Conservation (phyloP, 1,284 basidiomycete species). For the Fomitopsis palustris region DNA sequence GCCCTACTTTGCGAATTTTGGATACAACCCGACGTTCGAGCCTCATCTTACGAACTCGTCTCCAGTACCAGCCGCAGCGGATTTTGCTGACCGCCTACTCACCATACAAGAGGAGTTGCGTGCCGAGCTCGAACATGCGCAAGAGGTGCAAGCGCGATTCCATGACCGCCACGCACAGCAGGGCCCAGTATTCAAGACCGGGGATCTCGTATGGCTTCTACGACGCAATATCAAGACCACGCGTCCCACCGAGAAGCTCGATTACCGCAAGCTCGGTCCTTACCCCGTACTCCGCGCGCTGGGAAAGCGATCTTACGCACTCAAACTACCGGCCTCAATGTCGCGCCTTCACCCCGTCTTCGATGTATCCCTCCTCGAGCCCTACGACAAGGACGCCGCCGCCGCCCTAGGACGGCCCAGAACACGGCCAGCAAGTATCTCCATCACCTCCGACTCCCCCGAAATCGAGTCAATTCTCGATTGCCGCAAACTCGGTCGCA, state of each 20-base stretch:
- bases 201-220: conserved; percentile 34
- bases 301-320: conserved; percentile 21
- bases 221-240: conserved; percentile 33
- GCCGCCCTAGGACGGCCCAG: conserved; percentile 19
- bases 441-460: too few species aligned
- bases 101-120: conserved; percentile 24
- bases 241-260: conserved; percentile 36
- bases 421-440: too few species aligned
- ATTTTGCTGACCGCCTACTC: conserved; percentile 16
- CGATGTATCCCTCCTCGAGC: conserved; percentile 38
- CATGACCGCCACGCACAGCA: conserved; percentile 20
- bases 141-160: conserved; percentile 23
- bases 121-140: conserved; percentile 24
- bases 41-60: too few species aligned
- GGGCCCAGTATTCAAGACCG: conserved; percentile 27
- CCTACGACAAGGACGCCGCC: conserved; percentile 24
- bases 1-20: too few species aligned
- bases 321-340: conserved; percentile 30
- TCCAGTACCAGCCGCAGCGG: conserved; percentile 17
- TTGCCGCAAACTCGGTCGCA: conserved; percentile 25
- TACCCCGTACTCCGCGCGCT: conserved; percentile 25
- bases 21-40: conserved; percentile 15
- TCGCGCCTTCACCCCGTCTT: conserved; percentile 36
- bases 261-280: conserved; percentile 34
- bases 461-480: conserved; percentile 26